These are phyloP conservation scores for Mycena vulgaris DNA, from an alignment of 768 basidiomycete species.

Conservation along the genomic window DNA sequence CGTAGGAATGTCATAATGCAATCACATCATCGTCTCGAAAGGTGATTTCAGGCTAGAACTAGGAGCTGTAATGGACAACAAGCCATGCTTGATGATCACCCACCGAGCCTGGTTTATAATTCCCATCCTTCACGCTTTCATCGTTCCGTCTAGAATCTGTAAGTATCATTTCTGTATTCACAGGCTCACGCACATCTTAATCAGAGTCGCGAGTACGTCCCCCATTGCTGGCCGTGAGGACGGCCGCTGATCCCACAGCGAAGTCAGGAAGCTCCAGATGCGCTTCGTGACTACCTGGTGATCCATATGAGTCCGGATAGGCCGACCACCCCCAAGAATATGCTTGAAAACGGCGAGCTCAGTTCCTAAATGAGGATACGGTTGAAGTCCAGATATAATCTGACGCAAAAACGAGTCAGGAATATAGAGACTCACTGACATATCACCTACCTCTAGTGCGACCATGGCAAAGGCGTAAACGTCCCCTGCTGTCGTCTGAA, in stretches of 20 bases:
- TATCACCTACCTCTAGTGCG: conserved; percentile 25
- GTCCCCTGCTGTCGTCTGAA: conserved; percentile 12
- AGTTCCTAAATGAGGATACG: conserved; percentile 22
- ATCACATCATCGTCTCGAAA: too few species aligned
- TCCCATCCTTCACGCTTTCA: too few species aligned
- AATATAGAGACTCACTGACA: background rate
- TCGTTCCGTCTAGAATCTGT: too few species aligned
- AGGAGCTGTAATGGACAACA: too few species aligned
- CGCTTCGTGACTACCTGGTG: background rate
- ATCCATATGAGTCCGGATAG: conserved; percentile 3
- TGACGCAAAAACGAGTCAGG: background rate
- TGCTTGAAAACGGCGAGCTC: conserved; percentile 23
- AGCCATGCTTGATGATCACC: too few species aligned
- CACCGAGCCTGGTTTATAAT: too few species aligned
- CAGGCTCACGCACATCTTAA: background rate
- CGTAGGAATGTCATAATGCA: too few species aligned
- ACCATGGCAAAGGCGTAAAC: conserved; percentile 36
- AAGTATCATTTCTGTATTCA: too few species aligned
- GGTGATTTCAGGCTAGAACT: too few species aligned
- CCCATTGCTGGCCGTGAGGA: background rate
- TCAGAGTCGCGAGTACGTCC: background rate
- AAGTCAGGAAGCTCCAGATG: conserved; percentile 18
- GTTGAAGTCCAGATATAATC: conserved; percentile 29
- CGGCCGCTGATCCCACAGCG: conserved; percentile 16
- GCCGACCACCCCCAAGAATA: conserved; percentile 24